Conservation (phyloP, 306 rosid species). For the Luffa aegyptiaca region DNA sequence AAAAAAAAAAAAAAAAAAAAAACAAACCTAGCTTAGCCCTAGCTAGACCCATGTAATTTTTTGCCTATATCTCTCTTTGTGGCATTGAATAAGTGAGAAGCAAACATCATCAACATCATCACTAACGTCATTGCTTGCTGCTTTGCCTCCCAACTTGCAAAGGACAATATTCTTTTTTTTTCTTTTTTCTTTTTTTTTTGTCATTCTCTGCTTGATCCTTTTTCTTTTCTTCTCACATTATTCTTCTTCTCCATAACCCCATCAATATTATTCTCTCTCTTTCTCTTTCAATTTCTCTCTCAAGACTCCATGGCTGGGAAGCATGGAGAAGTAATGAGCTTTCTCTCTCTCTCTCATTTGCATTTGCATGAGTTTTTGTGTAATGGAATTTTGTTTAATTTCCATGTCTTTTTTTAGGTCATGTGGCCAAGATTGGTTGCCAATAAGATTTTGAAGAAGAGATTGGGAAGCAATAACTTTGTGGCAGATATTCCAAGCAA, state of each 20-base stretch:
- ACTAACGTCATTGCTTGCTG: background rate
- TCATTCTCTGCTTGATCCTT: constrained; percentile 13
- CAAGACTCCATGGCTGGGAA: constrained; percentile 17
- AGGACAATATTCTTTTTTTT: background rate
- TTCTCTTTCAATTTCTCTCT: background rate
- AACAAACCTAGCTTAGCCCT: background rate
- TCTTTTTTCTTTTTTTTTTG: constrained; percentile 14
- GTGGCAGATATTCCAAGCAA: constrained; percentile 52
- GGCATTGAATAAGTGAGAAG: background rate
- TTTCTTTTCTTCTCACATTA: background rate
- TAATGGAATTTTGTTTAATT: background rate
- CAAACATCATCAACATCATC: background rate
- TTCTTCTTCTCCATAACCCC: background rate
- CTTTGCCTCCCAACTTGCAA: constrained; percentile 13
- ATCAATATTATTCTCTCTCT: background rate
- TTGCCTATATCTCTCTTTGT: background rate
- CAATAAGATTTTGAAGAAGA: constrained; percentile 59
- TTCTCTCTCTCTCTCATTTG: constrained; percentile 10
- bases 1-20: background rate
- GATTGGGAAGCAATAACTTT: constrained; percentile 63
- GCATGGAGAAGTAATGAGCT: constrained; percentile 24
- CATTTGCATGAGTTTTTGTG: background rate
- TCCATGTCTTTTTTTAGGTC: constrained; percentile 19
- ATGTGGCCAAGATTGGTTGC: constrained; percentile 91
- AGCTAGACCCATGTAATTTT: background rate